Conservation (phyloP, 2,329 filamentous ascomycete genomes). For the Cryphonectria naterciae region DNA sequence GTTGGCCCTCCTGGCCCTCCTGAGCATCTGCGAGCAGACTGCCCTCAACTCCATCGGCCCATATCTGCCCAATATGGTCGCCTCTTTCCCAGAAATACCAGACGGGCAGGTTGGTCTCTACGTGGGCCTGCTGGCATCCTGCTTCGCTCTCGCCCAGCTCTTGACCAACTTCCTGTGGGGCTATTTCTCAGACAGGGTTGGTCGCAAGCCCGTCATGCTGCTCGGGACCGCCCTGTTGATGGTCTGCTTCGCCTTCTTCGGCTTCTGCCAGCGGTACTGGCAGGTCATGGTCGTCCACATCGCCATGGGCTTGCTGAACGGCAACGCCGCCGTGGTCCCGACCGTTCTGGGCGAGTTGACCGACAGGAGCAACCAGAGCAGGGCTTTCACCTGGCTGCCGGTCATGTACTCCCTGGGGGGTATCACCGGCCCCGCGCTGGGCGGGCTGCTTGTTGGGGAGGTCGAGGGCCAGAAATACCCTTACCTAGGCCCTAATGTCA, state of each 20-base stretch:
- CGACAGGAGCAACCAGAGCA: conserved; percentile 90
- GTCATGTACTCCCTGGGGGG: conserved; percentile 95
- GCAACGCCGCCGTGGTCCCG: conserved; percentile 91
- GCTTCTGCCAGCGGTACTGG: conserved; percentile 80
- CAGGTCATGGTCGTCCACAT: conserved; percentile 86
- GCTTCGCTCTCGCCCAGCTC: conserved; percentile 91
- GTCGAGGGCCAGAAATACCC: conserved; percentile 66
- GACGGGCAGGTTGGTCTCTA: conserved; percentile 77
- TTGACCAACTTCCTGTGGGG: conserved; percentile 92
- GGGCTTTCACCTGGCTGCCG: conserved; percentile 90
- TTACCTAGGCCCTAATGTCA: conserved; percentile 82
- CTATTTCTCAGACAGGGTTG: conserved; percentile 77
- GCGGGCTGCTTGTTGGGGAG: conserved; percentile 76
- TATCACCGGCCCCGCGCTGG: conserved; percentile 90
- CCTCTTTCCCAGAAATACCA: conserved; percentile 80
- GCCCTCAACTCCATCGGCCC: conserved; percentile 95
- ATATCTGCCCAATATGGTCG: conserved; percentile 92
- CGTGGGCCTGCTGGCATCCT: conserved; percentile 85
- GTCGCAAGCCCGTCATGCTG: conserved; percentile 81
- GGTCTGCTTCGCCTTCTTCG: conserved; percentile 81
- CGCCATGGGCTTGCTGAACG: conserved; percentile 90
- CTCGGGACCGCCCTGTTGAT: conserved; percentile 83
- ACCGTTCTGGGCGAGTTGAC: conserved; percentile 95
- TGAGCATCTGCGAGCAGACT: conserved; percentile 92
- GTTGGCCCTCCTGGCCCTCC: conserved; percentile 81